Evolutionary conservation across 1,284 basidiomycete genomes (phyloP), one percentile per base, ranked within the genome.

Genomic region (Peniophora sp.): DNA sequence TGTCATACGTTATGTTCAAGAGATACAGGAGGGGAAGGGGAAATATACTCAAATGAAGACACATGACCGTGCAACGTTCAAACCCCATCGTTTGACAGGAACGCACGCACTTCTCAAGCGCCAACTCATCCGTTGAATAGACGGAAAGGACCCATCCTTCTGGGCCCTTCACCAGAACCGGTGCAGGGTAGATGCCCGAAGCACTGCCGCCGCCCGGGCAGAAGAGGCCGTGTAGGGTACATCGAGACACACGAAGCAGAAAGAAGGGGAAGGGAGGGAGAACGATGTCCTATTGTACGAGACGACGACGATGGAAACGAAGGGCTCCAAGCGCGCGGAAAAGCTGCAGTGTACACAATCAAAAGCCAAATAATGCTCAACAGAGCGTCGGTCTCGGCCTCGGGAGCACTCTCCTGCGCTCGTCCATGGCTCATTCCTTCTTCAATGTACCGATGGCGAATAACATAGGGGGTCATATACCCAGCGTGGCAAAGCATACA

Each of bases 91-190:
- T 47, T 49, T 42, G 56, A 56, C n/a, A n/a, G n/a, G n/a, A n/a
- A 58, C 55, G 51, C 48, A 32, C 37, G 54, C 62, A 64, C 51
- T 56, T 61, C 51, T 62, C 57, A 56, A 44, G 49, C 53, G 56
- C 61, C 61, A 57, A 50, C 51, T 57, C 53, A 42, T 37, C 54
- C 56, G 61, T 50, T 62, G 61, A 64, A 62, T 62, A 62, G 60
- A 58, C 62, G 56, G 53, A 44, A 47, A 55, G 52, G 48, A 54
- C 52, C 15, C 54, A 27, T 61, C 53, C 22, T 42, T 62, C 17
- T 64, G 59, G 62, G 62, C 61, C 49, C 48, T 53, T 62, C 62
- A 64, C 62, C 62, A 64, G 62, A 64, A 64, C 62, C 62, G 62
- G 56, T 56, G 61, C 61, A 64, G 62, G 59, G 62, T 64, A 61